Evolutionary conservation across 768 basidiomycete species (phyloP).

Genomic region (Collybiopsis confluens): DNA sequence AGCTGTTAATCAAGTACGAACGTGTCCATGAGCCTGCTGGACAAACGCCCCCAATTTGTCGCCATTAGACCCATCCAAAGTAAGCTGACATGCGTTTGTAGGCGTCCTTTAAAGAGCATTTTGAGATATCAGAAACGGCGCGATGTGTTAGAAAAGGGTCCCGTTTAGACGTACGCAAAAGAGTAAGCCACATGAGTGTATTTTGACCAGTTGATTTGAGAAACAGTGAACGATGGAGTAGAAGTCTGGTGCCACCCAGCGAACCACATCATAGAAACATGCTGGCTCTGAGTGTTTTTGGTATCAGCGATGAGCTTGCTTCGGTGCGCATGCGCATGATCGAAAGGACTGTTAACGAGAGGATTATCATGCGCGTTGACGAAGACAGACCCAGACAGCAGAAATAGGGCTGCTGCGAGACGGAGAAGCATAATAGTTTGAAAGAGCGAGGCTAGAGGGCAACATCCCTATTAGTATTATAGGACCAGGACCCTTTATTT

Average conservation of each 20-base stretch:
- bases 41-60: slow-evolving; percentile 55
- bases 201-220: slow-evolving; percentile 54
- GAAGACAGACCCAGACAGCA: background rate
- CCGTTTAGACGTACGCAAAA: slow-evolving; percentile 54
- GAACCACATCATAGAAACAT: slow-evolving; percentile 61
- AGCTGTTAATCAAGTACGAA: slow-evolving; percentile 21
- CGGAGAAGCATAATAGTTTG: background rate
- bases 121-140: background rate
- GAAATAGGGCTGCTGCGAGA: background rate
- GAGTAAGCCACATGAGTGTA: slow-evolving; percentile 69
- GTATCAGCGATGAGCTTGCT: background rate
- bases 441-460: background rate
- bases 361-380: background rate
- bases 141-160: background rate
- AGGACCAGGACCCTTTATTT: too few species aligned
- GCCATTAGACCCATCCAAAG: slow-evolving; percentile 41
- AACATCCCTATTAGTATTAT: background rate
- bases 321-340: background rate
- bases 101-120: slow-evolving; percentile 25
- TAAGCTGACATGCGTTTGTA: slow-evolving; percentile 29
- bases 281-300: slow-evolving; percentile 6
- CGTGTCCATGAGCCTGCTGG: slow-evolving; percentile 35
- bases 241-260: slow-evolving; percentile 57
- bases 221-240: slow-evolving; percentile 28
- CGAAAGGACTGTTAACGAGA: background rate